Conservation (phyloP, 202 grass and related monocot species). For the Eragrostis tef region DNA sequence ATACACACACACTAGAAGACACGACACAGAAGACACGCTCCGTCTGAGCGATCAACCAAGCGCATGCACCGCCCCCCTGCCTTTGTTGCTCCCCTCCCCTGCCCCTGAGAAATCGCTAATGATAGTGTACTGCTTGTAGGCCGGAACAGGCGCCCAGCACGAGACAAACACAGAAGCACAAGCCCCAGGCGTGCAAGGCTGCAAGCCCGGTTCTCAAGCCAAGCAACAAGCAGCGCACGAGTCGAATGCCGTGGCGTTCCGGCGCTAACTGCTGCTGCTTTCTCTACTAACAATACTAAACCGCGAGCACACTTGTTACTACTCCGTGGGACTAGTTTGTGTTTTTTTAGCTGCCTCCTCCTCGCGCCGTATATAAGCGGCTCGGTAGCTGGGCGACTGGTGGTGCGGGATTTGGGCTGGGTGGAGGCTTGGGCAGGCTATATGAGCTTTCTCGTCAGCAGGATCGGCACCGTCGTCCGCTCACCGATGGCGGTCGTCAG, state of each 20-base stretch:
- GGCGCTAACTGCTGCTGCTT: not conserved
- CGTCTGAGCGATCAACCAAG: not conserved
- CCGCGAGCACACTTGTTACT: not conserved
- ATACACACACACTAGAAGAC: no score
- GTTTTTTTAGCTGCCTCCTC: no score
- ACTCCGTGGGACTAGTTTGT: no score
- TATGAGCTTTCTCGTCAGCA: slow-evolving; percentile 46
- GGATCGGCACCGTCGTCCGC: slow-evolving; percentile 41
- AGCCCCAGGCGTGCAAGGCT: slow-evolving; percentile 37
- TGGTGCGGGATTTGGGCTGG: slow-evolving; percentile 5
- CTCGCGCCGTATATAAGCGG: slow-evolving; percentile 31
- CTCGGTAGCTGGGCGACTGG: not conserved
- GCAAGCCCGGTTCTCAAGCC: not conserved
- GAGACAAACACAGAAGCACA: not conserved
- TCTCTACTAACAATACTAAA: not conserved
- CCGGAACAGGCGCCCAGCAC: slow-evolving; percentile 30
- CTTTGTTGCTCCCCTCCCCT: no score
- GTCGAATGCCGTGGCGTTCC: not conserved
- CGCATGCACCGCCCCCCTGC: not conserved
- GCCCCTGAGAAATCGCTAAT: not conserved
- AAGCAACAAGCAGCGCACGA: slow-evolving; percentile 29
- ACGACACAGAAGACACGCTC: not conserved
- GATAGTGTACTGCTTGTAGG: not conserved
- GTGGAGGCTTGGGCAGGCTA: slow-evolving; percentile 23
- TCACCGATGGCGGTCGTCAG: slow-evolving; percentile 49